phyloP scores from a whole-genome alignment of 169 alveolate genomes.

The Theileria equi region DNA sequence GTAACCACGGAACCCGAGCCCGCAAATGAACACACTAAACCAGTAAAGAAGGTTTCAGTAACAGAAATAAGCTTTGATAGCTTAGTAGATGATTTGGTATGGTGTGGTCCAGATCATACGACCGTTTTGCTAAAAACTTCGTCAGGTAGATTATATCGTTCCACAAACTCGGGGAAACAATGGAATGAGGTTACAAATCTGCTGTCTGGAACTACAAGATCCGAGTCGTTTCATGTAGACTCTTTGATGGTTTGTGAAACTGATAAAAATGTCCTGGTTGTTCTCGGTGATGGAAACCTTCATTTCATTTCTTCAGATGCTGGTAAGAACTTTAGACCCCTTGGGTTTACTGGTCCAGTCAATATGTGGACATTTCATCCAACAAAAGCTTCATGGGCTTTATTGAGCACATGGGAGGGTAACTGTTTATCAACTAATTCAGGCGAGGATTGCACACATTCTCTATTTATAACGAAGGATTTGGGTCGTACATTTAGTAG shows the following conservation, averaged over 20 bases:
- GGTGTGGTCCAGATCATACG: constrained; percentile 81
- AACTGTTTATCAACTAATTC: constrained; percentile 72
- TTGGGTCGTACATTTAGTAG: constrained; percentile 80
- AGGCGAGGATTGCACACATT: constrained; percentile 84
- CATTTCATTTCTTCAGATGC: constrained; percentile 73
- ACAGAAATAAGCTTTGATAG: constrained; percentile 83
- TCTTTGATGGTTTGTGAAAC: constrained; percentile 73
- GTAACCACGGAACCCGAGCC: too few relatives aligned
- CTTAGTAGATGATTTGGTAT: constrained; percentile 78
- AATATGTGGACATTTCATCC: constrained; percentile 83
- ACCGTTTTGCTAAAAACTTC: constrained; percentile 79
- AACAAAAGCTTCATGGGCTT: constrained; percentile 76
- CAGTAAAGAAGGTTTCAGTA: constrained; percentile 82
- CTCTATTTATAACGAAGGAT: constrained; percentile 81
- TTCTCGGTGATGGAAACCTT: constrained; percentile 72
- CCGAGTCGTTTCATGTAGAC: constrained; percentile 60
- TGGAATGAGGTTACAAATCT: constrained; percentile 81
- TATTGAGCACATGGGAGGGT: constrained; percentile 83
- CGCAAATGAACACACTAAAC: too few relatives aligned
- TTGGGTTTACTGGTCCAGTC: constrained; percentile 73
- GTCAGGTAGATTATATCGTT: constrained; percentile 80
- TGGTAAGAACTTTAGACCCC: constrained; percentile 73
- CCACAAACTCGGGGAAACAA: constrained; percentile 79
- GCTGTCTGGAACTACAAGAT: constrained; percentile 45
- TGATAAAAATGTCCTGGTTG: constrained; percentile 74